Conservation (phyloP, 805 yeast species). For the Debaryomyces tyrocola region DNA sequence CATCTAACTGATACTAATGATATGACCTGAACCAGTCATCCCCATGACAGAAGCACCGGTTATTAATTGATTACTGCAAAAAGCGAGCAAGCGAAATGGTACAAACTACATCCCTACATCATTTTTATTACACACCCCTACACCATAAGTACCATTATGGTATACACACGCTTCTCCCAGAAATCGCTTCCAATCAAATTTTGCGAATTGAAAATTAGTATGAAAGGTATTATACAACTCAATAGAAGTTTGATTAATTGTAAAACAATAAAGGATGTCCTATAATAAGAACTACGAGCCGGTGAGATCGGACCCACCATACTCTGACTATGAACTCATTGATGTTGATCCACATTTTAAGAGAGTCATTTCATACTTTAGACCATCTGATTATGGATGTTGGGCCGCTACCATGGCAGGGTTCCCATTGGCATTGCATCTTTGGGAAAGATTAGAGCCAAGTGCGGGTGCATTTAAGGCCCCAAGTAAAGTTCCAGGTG, state of each 20-base stretch:
- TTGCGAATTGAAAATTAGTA: slow-evolving; percentile 22
- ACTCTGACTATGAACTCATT: slow-evolving; percentile 50
- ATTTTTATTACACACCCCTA: no score
- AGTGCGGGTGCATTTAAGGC: slow-evolving; percentile 40
- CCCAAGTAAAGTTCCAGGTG: slow-evolving; percentile 53
- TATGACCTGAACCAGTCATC: no score
- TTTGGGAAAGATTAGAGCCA: slow-evolving; percentile 46
- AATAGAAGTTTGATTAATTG: slow-evolving; percentile 1
- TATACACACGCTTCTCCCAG: background rate
- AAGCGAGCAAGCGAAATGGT: no score
- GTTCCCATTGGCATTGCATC: slow-evolving; percentile 40
- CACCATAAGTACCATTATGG: no score
- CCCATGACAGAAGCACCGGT: no score
- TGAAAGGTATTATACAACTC: background rate
- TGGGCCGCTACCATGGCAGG: slow-evolving; percentile 45
- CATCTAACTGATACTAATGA: no score
- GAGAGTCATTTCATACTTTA: slow-evolving; percentile 70
- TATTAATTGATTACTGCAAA: no score
- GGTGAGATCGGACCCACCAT: slow-evolving; percentile 38
- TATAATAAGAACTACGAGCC: slow-evolving; percentile 40
- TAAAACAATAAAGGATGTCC: slow-evolving; percentile 29
- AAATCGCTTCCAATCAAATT: slow-evolving; percentile 35
- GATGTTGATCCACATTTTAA: slow-evolving; percentile 78
- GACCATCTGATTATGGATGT: slow-evolving; percentile 61
- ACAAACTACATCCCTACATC: no score